Evolutionary conservation across 2,329 filamentous ascomycete genomes (phyloP).

Genomic region (Madurella mycetomatis): DNA sequence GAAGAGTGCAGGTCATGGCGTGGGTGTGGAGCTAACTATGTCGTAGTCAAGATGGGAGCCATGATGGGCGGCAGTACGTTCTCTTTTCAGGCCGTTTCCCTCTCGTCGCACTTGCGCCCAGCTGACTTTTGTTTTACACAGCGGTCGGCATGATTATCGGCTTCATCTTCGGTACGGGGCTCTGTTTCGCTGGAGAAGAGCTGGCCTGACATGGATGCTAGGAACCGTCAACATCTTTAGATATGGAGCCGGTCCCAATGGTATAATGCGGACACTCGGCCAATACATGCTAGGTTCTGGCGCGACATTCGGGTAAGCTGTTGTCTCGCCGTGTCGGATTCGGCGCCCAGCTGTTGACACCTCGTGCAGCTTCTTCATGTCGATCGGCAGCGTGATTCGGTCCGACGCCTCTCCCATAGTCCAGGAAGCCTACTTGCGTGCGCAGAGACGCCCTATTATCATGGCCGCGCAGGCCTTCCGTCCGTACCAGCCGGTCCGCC

Average conservation of each 20-base stretch:
- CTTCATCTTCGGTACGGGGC: conserved; percentile 79
- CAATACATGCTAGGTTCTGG: conserved; percentile 97
- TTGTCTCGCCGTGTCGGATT: not conserved
- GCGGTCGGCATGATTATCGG: conserved; percentile 95
- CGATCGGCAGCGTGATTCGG: conserved; percentile 92
- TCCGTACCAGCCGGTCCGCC: conserved; percentile 26
- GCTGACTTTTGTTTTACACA: conserved; percentile 40
- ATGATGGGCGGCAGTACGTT: conserved; percentile 96
- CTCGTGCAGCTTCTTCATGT: conserved; percentile 84
- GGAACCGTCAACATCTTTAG: conserved; percentile 92
- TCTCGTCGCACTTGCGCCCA: too few relatives aligned
- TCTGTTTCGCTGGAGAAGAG: not conserved
- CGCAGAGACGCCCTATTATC: conserved; percentile 70
- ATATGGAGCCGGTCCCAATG: conserved; percentile 88
- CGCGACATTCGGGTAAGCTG: conserved; percentile 83
- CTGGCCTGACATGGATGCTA: conserved; percentile 37
- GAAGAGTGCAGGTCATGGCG: not conserved
- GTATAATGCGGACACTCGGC: conserved; percentile 87
- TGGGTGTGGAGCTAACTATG: conserved; percentile 27
- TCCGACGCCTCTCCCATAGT: conserved; percentile 78
- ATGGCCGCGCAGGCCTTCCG: conserved; percentile 42
- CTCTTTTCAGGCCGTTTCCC: not conserved
- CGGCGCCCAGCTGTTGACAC: conserved; percentile 14
- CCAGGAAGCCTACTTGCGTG: conserved; percentile 69
- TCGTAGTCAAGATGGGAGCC: conserved; percentile 89